phyloP scores from a whole-genome alignment of 2,329 filamentous ascomycete genomes.

The Beauveria bassiana region DNA sequence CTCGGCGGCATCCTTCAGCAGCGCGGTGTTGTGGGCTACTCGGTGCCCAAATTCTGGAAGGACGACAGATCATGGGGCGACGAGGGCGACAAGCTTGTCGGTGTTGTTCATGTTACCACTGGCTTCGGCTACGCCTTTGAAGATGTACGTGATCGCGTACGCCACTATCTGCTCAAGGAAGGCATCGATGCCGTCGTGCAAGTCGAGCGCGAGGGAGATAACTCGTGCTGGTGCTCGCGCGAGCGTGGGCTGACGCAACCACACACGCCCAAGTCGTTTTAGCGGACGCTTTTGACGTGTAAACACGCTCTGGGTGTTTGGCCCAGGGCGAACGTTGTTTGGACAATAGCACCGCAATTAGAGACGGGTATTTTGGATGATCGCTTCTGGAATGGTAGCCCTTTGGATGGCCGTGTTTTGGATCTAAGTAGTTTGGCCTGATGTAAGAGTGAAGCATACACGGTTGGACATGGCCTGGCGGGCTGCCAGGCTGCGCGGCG shows the following conservation, averaged over 20 bases:
- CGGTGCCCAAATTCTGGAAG: conserved; percentile 86
- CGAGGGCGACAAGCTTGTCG: conserved; percentile 53
- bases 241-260: conserved; percentile 24
- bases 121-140: conserved; percentile 65
- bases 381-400: background rate
- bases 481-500: background rate
- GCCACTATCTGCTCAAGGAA: conserved; percentile 59
- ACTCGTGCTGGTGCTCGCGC: conserved; percentile 49
- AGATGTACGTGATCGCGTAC: conserved; percentile 74
- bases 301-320: background rate
- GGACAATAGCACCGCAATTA: conserved; percentile 5
- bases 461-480: background rate
- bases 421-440: background rate
- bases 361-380: conserved; percentile 8
- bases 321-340: conserved; percentile 3
- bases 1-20: conserved; percentile 76
- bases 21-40: conserved; percentile 77
- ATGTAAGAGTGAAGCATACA: background rate
- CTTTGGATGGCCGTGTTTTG: background rate
- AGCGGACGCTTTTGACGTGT: conserved; percentile 13
- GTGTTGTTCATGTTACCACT: conserved; percentile 80
- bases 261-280: conserved; percentile 28
- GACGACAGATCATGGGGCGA: conserved; percentile 54
- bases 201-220: conserved; percentile 76
- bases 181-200: conserved; percentile 80